Percentiles rank a stretch among this genome's conserved stretches.
Conservation (phyloP, 371 early-diverging fungal genomes). For the Lichtheimia ramosa region DNA sequence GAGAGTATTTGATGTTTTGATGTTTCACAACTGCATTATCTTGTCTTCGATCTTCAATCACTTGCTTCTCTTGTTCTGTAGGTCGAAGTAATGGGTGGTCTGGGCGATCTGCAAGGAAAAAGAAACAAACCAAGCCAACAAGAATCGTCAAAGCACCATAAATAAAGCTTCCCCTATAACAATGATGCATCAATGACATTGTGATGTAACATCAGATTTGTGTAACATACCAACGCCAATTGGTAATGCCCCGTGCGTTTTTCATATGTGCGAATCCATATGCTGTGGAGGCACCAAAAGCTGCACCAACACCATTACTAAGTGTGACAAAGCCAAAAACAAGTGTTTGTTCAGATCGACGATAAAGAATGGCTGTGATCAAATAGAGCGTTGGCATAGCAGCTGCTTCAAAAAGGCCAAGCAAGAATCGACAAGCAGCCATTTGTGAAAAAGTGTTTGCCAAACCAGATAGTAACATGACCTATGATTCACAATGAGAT, state of each 20-base stretch:
- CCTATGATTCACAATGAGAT: not conserved
- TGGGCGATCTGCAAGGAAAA: slow-evolving; percentile 31
- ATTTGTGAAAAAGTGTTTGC: slow-evolving; percentile 25
- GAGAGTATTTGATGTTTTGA: slow-evolving; percentile 23
- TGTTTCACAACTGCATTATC: slow-evolving; percentile 33
- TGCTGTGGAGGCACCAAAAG: slow-evolving; percentile 26
- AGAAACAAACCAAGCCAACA: slow-evolving; percentile 21
- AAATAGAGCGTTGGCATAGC: slow-evolving; percentile 28
- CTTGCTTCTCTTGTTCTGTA: slow-evolving; percentile 26
- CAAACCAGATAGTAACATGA: not conserved
- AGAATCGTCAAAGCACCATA: slow-evolving; percentile 23
- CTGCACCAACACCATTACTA: slow-evolving; percentile 15
- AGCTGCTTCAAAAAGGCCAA: slow-evolving; percentile 37
- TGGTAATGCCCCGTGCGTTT: slow-evolving; percentile 11
- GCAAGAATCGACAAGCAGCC: slow-evolving; percentile 24
- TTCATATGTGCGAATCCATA: slow-evolving; percentile 21
- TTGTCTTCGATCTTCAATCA: slow-evolving; percentile 28
- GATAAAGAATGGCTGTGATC: slow-evolving; percentile 25
- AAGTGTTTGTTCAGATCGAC: slow-evolving; percentile 28
- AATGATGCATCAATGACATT: not conserved
- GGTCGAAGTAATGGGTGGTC: slow-evolving; percentile 19
- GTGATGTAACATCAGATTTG: no score
- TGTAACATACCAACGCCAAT: slow-evolving; percentile 8
- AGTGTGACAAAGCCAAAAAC: slow-evolving; percentile 20
- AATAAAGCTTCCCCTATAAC: slow-evolving; percentile 30